Evolutionary conservation across 179 eudicot species (phyloP).

Genomic region (Pouteria campechiana): DNA sequence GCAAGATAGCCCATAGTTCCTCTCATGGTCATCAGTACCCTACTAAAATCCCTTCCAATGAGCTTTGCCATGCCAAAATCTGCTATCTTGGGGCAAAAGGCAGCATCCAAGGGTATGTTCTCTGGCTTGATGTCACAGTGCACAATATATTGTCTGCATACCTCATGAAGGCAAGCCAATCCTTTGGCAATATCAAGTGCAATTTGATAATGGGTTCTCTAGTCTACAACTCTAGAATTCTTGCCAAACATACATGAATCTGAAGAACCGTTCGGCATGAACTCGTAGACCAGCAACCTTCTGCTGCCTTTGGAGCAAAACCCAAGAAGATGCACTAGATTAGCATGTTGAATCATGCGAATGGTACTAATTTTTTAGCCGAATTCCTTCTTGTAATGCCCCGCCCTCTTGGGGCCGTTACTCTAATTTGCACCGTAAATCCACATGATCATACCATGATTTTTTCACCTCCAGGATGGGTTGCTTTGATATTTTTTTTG

Average conservation of each 20-base stretch:
- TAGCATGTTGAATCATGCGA: conserved; percentile 25
- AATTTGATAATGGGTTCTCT: conserved; percentile 14
- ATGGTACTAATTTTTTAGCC: conserved; percentile 46
- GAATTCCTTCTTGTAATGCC: conserved; percentile 63
- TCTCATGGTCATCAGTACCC: conserved; percentile 53
- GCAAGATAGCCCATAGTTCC: conserved; percentile 62
- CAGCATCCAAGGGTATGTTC: conserved; percentile 42
- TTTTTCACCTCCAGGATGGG: too few species aligned
- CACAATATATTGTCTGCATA: conserved; percentile 51
- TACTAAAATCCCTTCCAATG: conserved; percentile 48
- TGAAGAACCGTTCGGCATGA: conserved; percentile 18
- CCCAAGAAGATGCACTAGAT: conserved; percentile 18
- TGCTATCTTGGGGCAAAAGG: conserved; percentile 37
- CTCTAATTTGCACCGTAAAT: too few species aligned
- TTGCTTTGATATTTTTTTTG: too few species aligned
- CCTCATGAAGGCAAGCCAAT: conserved; percentile 21
- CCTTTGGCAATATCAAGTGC: conserved; percentile 22
- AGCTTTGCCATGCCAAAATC: conserved; percentile 66
- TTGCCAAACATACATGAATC: conserved; percentile 13
- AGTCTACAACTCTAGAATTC: conserved; percentile 4
- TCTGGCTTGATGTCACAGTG: conserved; percentile 63
- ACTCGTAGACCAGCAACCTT: conserved; percentile 38
- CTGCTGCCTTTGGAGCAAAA: conserved; percentile 11
- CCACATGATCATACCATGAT: too few species aligned
- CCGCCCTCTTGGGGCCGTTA: too few species aligned